phyloP scores from a whole-genome alignment of 495 filamentous ascomycete species.

The Penicillium atrosanguineum region DNA sequence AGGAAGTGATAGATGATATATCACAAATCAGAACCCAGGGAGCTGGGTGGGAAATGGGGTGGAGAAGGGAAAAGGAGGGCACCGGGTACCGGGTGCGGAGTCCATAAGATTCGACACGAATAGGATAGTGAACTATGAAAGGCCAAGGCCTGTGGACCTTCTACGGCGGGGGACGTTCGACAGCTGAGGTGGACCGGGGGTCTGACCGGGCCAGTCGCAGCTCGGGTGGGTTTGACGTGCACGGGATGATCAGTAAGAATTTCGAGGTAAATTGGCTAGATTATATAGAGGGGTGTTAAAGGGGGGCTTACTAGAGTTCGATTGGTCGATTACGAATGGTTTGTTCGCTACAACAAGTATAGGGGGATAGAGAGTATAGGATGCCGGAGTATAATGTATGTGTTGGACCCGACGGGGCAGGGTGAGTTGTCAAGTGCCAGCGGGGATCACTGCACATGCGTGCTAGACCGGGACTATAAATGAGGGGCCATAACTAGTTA shows the following conservation, averaged over 20 bases:
- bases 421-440: not conserved
- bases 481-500: not conserved
- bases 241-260: not conserved
- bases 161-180: constrained; percentile 2
- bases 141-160: not conserved
- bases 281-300: no score
- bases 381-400: not conserved
- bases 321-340: no score
- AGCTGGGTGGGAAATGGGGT: not conserved
- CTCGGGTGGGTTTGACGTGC: constrained; percentile 2
- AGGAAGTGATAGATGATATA: constrained; percentile 5
- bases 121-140: not conserved
- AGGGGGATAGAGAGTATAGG: not conserved
- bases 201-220: constrained; percentile 1
- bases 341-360: not conserved
- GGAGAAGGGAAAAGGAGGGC: not conserved
- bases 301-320: no score
- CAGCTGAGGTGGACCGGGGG: constrained; percentile 4
- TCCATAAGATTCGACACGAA: not conserved
- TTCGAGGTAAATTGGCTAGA: no score
- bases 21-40: not conserved
- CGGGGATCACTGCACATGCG: not conserved
- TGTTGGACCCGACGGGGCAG: not conserved
- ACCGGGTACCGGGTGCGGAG: not conserved
- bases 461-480: not conserved